Conservation (phyloP, 352 stramenopile genomes). For the Salisapilia sapeloensis region DNA sequence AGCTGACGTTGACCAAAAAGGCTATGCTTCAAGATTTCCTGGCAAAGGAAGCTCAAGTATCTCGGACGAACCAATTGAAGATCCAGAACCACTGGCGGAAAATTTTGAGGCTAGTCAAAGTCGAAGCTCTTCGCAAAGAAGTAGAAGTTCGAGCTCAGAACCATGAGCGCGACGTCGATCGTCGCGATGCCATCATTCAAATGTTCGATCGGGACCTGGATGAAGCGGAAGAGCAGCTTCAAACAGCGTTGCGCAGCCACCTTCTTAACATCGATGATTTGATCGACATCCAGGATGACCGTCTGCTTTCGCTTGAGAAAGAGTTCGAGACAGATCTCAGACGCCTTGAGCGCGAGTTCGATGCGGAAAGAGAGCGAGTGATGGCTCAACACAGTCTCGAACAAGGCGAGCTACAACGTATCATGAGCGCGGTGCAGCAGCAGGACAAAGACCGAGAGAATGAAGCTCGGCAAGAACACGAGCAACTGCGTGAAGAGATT, state of each 20-base stretch:
- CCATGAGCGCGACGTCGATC: constrained; percentile 90
- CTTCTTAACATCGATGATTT: constrained; percentile 85
- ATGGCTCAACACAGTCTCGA: constrained; percentile 45
- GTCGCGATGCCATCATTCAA: constrained; percentile 90
- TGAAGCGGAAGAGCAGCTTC: constrained; percentile 88
- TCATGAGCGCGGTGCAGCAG: constrained; percentile 76
- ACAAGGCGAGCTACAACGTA: constrained; percentile 59
- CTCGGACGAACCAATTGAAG: constrained; percentile 78
- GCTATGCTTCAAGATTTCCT: constrained; percentile 57
- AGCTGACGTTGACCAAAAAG: constrained; percentile 64
- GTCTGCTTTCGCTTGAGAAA: constrained; percentile 77
- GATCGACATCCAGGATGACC: constrained; percentile 83
- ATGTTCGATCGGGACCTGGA: constrained; percentile 90
- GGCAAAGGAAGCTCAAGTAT: constrained; percentile 52
- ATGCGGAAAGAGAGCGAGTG: constrained; percentile 72
- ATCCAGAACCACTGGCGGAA: constrained; percentile 93
- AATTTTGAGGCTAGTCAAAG: constrained; percentile 91
- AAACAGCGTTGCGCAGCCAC: constrained; percentile 80
- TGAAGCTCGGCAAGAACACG: constrained; percentile 62
- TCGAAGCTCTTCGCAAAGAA: constrained; percentile 82
- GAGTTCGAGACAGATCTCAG: constrained; percentile 82
- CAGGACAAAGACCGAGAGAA: constrained; percentile 67
- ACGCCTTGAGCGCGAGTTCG: constrained; percentile 73
- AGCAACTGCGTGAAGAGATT: constrained; percentile 87
- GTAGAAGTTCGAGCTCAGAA: constrained; percentile 87